A percentile compares a stretch with the other conserved stretches of the same genome.
Conservation (phyloP, 352 stramenopile species). For the Aphanomyces euteiches region DNA sequence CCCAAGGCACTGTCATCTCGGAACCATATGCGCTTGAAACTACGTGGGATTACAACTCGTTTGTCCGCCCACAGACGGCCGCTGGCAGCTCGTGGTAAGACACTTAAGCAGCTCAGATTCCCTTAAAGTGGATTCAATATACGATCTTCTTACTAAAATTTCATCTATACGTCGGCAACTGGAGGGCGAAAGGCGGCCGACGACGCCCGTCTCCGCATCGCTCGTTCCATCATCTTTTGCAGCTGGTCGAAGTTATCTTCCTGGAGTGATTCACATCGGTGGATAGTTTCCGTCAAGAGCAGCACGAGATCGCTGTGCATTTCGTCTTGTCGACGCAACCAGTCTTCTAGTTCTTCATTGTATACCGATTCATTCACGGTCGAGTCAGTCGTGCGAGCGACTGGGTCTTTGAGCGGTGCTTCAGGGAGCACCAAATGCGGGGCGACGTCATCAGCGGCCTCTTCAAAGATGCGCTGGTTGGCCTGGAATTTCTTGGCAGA, state of each 20-base stretch:
- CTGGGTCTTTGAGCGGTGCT: constrained; percentile 4
- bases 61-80: constrained; percentile 85
- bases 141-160: not conserved
- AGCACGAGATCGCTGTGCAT: constrained; percentile 82
- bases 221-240: constrained; percentile 77
- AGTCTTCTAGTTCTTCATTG: constrained; percentile 67
- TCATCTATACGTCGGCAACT: too few species aligned
- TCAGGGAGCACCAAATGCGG: not conserved
- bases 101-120: not conserved
- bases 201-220: constrained; percentile 28
- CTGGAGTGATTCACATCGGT: constrained; percentile 75
- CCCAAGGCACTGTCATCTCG: constrained; percentile 82
- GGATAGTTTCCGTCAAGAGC: constrained; percentile 74
- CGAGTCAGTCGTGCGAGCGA: constrained; percentile 14
- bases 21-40: constrained; percentile 95
- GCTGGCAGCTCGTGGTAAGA: constrained; percentile 87
- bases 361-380: not conserved
- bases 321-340: constrained; percentile 76
- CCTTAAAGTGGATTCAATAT: not conserved
- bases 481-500: constrained; percentile 23
- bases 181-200: not conserved
- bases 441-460: not conserved
- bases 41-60: constrained; percentile 89
- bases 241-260: constrained; percentile 81
- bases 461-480: constrained; percentile 27